Evolutionary conservation across 202 grass and related monocot genomes (phyloP).

Genomic region (Hordeum pubiflorum): DNA sequence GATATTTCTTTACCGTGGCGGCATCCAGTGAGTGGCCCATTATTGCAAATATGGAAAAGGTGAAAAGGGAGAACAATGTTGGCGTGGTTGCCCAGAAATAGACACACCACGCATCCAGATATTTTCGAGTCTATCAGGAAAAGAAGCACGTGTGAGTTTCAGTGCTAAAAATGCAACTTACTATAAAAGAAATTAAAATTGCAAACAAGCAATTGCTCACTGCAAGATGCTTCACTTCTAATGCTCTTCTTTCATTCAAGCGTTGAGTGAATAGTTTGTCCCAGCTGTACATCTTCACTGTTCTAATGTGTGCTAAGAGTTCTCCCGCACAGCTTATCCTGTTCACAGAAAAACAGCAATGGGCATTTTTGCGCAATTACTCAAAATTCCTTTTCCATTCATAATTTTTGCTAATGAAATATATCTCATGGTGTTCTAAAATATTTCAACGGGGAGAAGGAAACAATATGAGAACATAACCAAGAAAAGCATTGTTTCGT

Average conservation of each 20-base stretch:
- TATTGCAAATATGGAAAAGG: constrained; percentile 77
- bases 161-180: not conserved
- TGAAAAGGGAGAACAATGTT: constrained; percentile 88
- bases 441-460: not conserved
- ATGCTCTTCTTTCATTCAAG: constrained; percentile 72
- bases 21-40: constrained; percentile 83
- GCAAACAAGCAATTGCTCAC: constrained; percentile 34
- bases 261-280: constrained; percentile 71
- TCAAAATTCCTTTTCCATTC: not conserved
- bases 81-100: constrained; percentile 98
- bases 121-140: constrained; percentile 73
- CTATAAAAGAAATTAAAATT: constrained; percentile 19
- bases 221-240: constrained; percentile 90
- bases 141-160: constrained; percentile 22
- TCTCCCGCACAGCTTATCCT: constrained; percentile 94
- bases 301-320: constrained; percentile 84
- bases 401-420: constrained; percentile 5
- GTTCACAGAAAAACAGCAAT: constrained; percentile 13
- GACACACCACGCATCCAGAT: constrained; percentile 98
- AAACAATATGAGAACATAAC: not conserved
- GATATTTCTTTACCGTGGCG: constrained; percentile 71
- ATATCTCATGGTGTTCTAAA: constrained; percentile 5
- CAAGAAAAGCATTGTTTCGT: not conserved
- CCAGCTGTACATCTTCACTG: constrained; percentile 97
- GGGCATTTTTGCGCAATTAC: not conserved